Base-by-base conservation (phyloP, 2,329 filamentous ascomycete species). In the Penicillium sp. region DNA sequence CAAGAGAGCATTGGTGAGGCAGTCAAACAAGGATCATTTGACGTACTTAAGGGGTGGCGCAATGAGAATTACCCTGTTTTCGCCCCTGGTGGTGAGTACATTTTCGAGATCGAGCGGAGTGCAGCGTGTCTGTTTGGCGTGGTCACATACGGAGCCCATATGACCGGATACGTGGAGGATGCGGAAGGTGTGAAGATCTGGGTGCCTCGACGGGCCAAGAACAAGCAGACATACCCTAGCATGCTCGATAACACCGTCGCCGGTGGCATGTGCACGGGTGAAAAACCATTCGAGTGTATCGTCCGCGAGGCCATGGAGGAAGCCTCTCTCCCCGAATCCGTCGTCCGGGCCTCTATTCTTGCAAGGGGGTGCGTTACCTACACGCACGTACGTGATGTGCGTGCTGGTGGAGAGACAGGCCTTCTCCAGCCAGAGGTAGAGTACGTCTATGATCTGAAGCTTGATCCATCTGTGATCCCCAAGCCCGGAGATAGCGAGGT, bases 191-290 rank as follows among this genome's bases (percentile, higher is more conserved):
- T 96, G 40, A 87, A 86, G 67, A 80, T 99, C 36, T 97, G 94
- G 93, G 84, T 96, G 1, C 90, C 94, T 3, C 83, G 87, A 42
- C 83, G 94, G 9, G 84, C 92, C 11, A 80, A 79, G 47, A 83
- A 79, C 54, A 99, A 97, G 79, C 85, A 90, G 62, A 97, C 92
- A 0, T 99, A 93, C 69, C 88, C 89, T 0, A 83, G 89, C n/a
- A 92, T 97, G 80, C 80, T 99, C 61, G 94, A 99, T 74, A 99
- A 97, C 72, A 92, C 92, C 1, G 94, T 96, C 6, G 94, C 92
- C 0, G 90, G 90, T 3, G 90, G 91, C 0, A 87, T 97, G 62
- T 87, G 88, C 71, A 90, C 90, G 0, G 89, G 87, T 13, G 92
- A 97, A 71, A 81, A 81, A 19, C 89, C 90, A 0, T 88, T 92